These are phyloP conservation scores for Blastobotrys peoriensis DNA, from an alignment of 805 yeast species.

Conservation along the genomic window DNA sequence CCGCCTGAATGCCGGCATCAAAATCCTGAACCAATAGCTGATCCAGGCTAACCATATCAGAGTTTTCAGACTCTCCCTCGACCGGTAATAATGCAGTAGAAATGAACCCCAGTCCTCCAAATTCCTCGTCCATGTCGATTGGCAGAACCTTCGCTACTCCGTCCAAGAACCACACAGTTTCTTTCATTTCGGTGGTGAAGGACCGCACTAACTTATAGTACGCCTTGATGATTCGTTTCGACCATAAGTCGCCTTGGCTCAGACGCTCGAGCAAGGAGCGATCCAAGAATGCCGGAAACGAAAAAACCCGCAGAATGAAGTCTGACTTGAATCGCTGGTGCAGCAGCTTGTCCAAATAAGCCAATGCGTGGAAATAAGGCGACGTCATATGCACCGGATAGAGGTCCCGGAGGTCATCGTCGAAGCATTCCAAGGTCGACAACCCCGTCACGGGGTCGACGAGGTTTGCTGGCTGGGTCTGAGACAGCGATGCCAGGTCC, in stretches of 20 bases:
- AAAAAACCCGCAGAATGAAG: slow-evolving; percentile 79
- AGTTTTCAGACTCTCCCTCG: not conserved
- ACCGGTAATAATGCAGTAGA: slow-evolving; percentile 20
- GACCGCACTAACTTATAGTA: slow-evolving; percentile 77
- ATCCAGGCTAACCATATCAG: slow-evolving; percentile 12
- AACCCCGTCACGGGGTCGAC: slow-evolving; percentile 18
- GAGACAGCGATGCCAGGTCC: slow-evolving; percentile 63
- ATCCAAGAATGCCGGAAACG: slow-evolving; percentile 89
- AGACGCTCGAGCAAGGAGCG: slow-evolving; percentile 68
- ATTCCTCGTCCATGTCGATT: slow-evolving; percentile 64
- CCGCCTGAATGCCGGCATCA: slow-evolving; percentile 15
- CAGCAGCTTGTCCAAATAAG: slow-evolving; percentile 69
- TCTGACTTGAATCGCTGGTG: slow-evolving; percentile 82
- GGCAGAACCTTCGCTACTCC: slow-evolving; percentile 87
- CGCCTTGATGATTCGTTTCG: slow-evolving; percentile 86
- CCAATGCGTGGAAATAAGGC: slow-evolving; percentile 82
- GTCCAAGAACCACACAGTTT: slow-evolving; percentile 88
- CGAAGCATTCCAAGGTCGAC: slow-evolving; percentile 54
- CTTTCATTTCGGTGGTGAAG: slow-evolving; percentile 81
- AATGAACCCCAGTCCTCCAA: slow-evolving; percentile 24
- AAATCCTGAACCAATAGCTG: slow-evolving; percentile 11
- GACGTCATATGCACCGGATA: slow-evolving; percentile 81
- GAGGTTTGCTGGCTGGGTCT: not conserved
- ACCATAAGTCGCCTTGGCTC: slow-evolving; percentile 78
- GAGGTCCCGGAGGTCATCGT: slow-evolving; percentile 73